Evolutionary conservation across 129 eudicot genomes (phyloP), one percentile per base, ranked within the genome.

Genomic region (Artemisia annua): DNA sequence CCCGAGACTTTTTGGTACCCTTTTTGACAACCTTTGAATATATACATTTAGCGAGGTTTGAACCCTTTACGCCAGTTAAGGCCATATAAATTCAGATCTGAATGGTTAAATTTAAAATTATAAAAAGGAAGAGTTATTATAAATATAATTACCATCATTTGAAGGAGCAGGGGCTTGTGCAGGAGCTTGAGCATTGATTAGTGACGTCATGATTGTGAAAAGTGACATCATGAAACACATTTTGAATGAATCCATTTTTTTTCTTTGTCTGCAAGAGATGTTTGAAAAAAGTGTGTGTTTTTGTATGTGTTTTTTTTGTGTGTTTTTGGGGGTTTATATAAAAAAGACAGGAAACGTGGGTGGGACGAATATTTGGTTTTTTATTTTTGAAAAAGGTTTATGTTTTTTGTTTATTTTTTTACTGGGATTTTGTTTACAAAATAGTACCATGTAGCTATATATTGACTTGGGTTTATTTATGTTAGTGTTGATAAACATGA

Each of bases 121-220:
- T 1, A 35, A 35, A 35, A 35, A 30, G 0, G 11, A 62, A 70
- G 43, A 64, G 57, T 44, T 55, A 24, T 53, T 67, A 12, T 69
- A 70, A 56, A 15, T 19, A 30, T 30, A 30, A 20, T 14, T 24
- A 88, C 95, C 95, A 70, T 85, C 95, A 52, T 75, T 81, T 2
- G 89, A 65, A 66, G 88, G 88, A 50, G 82, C 80, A 44, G 95
- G 91, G 11, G 90, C 89, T 10, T 87, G 83, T 26, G 71, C 86
- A 73, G 95, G 79, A 48, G 15, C 83, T 50, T 84, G 88, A 67
- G 89, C 92, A 73, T 79, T 86, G 12, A 82, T 62, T 54, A 86
- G 57, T 48, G 88, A 80, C 79, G 75, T 75, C 6, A 84, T 60
- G 46, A 89, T 76, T 18, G 80, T 90, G 56, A 80, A 63, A 44